Base-by-base conservation (phyloP, 108 stramenopile genomes). In the Nitzschia sp. region DNA sequence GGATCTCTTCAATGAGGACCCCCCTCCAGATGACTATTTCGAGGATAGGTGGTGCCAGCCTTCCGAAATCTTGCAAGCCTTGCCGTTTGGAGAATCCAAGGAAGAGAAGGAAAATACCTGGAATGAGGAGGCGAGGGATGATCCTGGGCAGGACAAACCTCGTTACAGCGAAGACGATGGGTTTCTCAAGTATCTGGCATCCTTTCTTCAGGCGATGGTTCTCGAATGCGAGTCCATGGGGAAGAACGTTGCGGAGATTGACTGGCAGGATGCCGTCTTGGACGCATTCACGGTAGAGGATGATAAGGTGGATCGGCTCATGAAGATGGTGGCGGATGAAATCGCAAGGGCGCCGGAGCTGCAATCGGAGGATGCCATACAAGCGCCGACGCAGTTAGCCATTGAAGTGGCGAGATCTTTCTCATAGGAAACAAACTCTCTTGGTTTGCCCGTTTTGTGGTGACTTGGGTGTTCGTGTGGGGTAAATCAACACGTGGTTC, bases 151-250 rank as follows among this genome's bases (percentile, higher is more conserved):
- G 13, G 13, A 11, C 30, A 33, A 59, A 3, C 29, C 30, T 3
- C 58, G 15, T 15, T n/a, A 11, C 17, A 32, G 21, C 0, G 61
- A 72, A 8, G 49, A 46, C 23, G 9, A 60, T 3, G 38, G 61
- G 15, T 64, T 72, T 56, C 45, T 72, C 32, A 46, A 72, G 3
- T 62, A 28, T 45, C 42, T 72, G 5, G 1, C 55, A 0, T 28
- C 34, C 2, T 72, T 59, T 19, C 35, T 63, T 2, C 17, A 18
- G 9, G 71, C 71, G 0, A 23, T 72, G 17, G 24, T 63, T 30
- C 47, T 29, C 0, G 61, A 72, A 63, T 72, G 61, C 46, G 35
- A 46, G 11, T 25, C 26, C 49, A 18, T 54, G 61, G 71, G 61
- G 4, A 24, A 51, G 30, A 18, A 48, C 35, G 25, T 46, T 6